phyloP scores from a whole-genome alignment of 495 filamentous ascomycete genomes.

The Hamigera avellanea region DNA sequence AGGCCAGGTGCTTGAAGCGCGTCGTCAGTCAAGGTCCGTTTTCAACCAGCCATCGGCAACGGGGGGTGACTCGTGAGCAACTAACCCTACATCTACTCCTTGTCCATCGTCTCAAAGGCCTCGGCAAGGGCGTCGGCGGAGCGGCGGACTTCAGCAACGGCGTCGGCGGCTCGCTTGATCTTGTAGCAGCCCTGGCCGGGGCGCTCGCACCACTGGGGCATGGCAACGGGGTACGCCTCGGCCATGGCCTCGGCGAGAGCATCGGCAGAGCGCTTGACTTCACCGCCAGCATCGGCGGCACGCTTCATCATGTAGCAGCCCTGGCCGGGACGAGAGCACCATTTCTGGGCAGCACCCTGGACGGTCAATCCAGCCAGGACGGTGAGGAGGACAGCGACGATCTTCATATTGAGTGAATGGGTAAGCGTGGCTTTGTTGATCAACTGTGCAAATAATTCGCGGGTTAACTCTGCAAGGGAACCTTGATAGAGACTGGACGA shows the following conservation, averaged over 20 bases:
- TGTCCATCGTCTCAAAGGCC: conserved; percentile 26
- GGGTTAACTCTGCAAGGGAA: too few relatives aligned
- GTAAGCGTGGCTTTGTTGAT: too few relatives aligned
- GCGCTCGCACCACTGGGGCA: conserved; percentile 24
- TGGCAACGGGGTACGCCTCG: conserved; percentile 14
- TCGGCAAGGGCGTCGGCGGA: conserved; percentile 26
- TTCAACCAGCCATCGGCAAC: too few relatives aligned
- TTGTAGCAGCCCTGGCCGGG: conserved; percentile 33
- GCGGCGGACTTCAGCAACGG: conserved; percentile 23
- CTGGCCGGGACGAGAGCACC: conserved; percentile 23
- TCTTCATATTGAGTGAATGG: conserved; percentile 43
- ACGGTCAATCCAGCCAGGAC: conserved; percentile 26
- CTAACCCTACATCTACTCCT: too few relatives aligned
- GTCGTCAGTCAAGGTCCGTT: too few relatives aligned
- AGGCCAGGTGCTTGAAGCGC: too few relatives aligned
- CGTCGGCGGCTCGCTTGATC: conserved; percentile 35
- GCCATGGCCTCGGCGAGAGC: conserved; percentile 34
- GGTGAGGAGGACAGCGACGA: conserved; percentile 24
- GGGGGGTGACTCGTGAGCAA: too few relatives aligned
- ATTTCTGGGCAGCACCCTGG: conserved; percentile 22
- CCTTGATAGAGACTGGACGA: too few relatives aligned
- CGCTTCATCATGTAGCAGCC: conserved; percentile 21
- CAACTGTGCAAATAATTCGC: too few relatives aligned
- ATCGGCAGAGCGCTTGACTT: conserved; percentile 39
- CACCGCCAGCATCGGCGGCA: conserved; percentile 16